These are phyloP conservation scores for Lophium mytilinum DNA, from an alignment of 495 filamentous ascomycete species.

Conservation along the genomic window DNA sequence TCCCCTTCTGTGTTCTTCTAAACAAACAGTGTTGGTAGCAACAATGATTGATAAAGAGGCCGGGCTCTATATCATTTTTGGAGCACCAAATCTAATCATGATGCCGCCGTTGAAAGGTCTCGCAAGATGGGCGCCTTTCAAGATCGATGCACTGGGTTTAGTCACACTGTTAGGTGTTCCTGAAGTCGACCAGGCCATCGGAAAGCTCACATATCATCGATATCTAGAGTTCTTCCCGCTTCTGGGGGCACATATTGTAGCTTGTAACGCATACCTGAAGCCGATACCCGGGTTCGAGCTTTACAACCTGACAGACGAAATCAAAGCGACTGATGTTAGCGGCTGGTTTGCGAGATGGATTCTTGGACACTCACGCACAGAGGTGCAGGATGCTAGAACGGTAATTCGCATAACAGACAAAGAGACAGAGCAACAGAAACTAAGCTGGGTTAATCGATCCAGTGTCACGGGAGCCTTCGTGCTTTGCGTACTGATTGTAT, in stretches of 20 bases:
- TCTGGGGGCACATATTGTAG: not conserved
- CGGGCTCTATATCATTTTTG: too few relatives aligned
- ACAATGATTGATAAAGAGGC: too few relatives aligned
- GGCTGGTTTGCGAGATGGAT: slow-evolving; percentile 14
- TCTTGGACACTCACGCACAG: not conserved
- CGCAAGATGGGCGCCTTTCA: not conserved
- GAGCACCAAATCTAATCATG: too few relatives aligned
- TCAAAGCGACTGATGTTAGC: slow-evolving; percentile 4
- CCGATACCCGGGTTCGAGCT: slow-evolving; percentile 2
- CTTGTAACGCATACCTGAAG: not conserved
- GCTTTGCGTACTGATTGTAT: not conserved
- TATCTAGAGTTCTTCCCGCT: not conserved
- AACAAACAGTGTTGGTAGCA: too few relatives aligned
- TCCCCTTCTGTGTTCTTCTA: too few relatives aligned
- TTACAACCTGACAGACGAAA: slow-evolving; percentile 8
- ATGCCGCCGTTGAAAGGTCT: too few relatives aligned
- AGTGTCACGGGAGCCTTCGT: not conserved
- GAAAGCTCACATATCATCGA: not conserved
- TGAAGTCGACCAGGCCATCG: not conserved
- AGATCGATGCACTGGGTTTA: not conserved
- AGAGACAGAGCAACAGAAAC: not conserved
- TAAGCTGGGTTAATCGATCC: not conserved
- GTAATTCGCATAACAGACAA: not conserved
- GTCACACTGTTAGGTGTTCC: not conserved
- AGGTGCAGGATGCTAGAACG: not conserved